A percentile compares a stretch with the other conserved stretches of the same genome.
phyloP scores from a whole-genome alignment of 78 protist species.

The Dictyostelium firmibasis region DNA sequence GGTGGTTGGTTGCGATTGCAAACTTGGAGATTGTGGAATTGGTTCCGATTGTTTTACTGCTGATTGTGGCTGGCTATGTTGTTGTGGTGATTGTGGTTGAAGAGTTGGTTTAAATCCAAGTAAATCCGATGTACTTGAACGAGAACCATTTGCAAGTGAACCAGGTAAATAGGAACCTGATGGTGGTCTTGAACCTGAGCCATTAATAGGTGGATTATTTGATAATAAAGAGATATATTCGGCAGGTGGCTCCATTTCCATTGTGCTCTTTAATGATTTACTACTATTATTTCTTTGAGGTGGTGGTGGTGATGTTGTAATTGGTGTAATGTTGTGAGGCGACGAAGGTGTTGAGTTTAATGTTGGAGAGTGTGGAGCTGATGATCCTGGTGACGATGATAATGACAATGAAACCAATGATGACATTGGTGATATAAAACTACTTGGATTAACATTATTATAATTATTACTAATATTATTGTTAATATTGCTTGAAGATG shows the following conservation, averaged over 20 bases:
- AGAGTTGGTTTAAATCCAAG: background rate
- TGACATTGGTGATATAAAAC: constrained; percentile 12
- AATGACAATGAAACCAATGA: constrained; percentile 22
- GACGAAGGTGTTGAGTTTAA: background rate
- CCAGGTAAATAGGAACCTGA: constrained; percentile 1
- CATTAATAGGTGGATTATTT: background rate
- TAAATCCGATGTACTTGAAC: background rate
- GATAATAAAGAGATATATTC: background rate
- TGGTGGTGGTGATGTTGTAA: background rate
- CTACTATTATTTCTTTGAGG: background rate
- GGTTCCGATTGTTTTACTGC: background rate
- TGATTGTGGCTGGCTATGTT: background rate
- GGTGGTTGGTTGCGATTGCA: background rate
- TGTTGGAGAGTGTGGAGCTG: background rate
- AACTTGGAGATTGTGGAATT: background rate
- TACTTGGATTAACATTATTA: background rate
- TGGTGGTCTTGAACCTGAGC: background rate
- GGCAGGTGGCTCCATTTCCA: constrained; percentile 41
- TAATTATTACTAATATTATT: background rate
- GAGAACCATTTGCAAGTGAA: background rate
- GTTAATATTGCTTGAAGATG: background rate
- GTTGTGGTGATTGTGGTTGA: background rate
- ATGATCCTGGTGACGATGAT: background rate
- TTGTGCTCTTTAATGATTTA: constrained; percentile 28
- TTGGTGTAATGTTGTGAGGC: background rate